phyloP scores from a whole-genome alignment of 257 asterid species.

The Voacanga thouarsii region DNA sequence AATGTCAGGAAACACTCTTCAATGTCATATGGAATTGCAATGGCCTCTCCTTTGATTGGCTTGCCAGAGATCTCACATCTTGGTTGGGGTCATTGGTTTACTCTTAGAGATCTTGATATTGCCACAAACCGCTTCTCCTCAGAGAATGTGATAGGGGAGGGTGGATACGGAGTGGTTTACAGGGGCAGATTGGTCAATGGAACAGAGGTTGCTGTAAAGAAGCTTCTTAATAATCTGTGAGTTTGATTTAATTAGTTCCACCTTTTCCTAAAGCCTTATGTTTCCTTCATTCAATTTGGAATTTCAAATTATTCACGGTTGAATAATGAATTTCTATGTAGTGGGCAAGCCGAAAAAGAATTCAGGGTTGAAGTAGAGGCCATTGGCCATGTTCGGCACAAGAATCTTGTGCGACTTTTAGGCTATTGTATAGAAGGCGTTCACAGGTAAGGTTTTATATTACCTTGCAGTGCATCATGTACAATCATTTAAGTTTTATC shows the following conservation, averaged over 20 bases:
- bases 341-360: slow-evolving; percentile 98
- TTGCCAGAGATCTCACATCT: slow-evolving; percentile 94
- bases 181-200: slow-evolving; percentile 80
- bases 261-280: slow-evolving; percentile 9
- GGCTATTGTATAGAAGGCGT: slow-evolving; percentile 98
- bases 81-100: slow-evolving; percentile 99
- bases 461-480: neutral
- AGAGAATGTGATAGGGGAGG: slow-evolving; percentile 81
- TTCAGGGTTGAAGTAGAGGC: slow-evolving; percentile 97
- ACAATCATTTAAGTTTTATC: neutral
- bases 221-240: slow-evolving; percentile 91
- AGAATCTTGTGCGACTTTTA: slow-evolving; percentile 91
- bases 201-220: slow-evolving; percentile 88
- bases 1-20: slow-evolving; percentile 55
- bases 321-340: slow-evolving; percentile 29
- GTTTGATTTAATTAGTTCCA: slow-evolving; percentile 28
- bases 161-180: slow-evolving; percentile 95
- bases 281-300: neutral
- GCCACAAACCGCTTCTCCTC: slow-evolving; percentile 78
- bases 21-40: slow-evolving; percentile 48
- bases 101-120: slow-evolving; percentile 83
- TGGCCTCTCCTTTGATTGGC: slow-evolving; percentile 85
- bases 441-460: slow-evolving; percentile 56
- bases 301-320: slow-evolving; percentile 11
- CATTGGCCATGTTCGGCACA: slow-evolving; percentile 94